phyloP scores from a whole-genome alignment of 2,329 filamentous ascomycete species.

The Beauveria medogensis region DNA sequence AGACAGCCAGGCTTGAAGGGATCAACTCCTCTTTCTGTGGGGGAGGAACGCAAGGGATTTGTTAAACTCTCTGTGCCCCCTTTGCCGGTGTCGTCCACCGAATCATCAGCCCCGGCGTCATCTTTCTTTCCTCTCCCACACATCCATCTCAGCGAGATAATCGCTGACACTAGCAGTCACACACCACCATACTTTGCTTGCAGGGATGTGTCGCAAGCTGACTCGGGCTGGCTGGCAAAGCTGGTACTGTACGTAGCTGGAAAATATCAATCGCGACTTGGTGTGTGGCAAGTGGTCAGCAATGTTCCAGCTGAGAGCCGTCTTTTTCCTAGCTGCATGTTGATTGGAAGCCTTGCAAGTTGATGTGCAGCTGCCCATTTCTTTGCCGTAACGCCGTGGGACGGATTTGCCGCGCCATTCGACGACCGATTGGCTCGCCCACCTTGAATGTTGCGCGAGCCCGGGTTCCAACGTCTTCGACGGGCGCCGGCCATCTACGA shows the following conservation, averaged over 20 bases:
- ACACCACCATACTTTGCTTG: background rate
- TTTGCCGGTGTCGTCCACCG: background rate
- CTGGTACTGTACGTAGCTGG: too few species aligned
- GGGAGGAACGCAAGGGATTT: background rate
- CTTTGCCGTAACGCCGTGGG: background rate
- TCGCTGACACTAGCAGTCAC: slow-evolving; percentile 1
- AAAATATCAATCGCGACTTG: background rate
- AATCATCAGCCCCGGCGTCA: background rate
- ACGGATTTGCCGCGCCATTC: background rate
- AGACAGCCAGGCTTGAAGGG: background rate
- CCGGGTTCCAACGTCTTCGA: background rate
- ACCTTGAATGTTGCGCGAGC: background rate
- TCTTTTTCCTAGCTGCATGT: background rate
- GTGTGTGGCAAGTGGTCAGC: background rate
- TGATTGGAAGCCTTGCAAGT: background rate
- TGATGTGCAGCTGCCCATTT: background rate
- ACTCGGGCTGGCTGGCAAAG: slow-evolving; percentile 1
- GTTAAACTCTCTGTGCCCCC: background rate
- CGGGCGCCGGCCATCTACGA: background rate
- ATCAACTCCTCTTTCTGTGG: background rate
- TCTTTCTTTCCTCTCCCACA: background rate
- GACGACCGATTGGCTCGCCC: background rate
- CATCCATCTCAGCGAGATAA: background rate
- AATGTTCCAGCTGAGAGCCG: background rate
- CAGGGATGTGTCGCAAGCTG: background rate